Conservation (phyloP, 441 rosid species). For the Monsonia emarginata region DNA sequence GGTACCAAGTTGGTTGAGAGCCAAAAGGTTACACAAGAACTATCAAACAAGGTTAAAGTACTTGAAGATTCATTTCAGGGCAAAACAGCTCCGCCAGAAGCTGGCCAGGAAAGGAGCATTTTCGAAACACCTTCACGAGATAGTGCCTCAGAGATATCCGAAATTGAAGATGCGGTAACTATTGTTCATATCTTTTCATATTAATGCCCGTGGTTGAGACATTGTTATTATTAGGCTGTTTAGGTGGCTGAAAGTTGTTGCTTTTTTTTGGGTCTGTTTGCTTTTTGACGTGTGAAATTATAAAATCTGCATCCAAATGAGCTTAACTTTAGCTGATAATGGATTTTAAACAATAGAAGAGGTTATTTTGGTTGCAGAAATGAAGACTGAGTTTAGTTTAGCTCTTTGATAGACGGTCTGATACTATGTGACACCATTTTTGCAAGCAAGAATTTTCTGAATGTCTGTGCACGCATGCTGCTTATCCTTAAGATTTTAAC, state of each 20-base stretch:
- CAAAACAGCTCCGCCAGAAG: conserved; percentile 43
- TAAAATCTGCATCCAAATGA: neutral
- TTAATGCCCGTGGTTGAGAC: neutral
- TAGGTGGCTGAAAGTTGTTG: neutral
- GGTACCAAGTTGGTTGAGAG: conserved; percentile 50
- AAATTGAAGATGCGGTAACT: conserved; percentile 69
- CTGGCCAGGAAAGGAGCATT: conserved; percentile 58
- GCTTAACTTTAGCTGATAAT: neutral
- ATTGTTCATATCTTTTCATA: neutral
- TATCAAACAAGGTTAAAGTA: conserved; percentile 46
- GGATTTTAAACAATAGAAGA: neutral
- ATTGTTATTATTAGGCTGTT: neutral
- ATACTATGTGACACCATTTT: neutral
- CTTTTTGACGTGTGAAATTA: neutral
- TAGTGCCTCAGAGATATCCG: conserved; percentile 71
- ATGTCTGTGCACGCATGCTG: neutral
- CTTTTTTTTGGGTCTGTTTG: neutral
- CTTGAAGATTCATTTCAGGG: conserved; percentile 54
- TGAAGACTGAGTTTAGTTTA: neutral
- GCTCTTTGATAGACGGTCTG: neutral
- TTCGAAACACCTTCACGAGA: conserved; percentile 53
- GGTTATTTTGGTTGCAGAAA: neutral
- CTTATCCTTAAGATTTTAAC: neutral
- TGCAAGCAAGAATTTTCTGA: neutral
- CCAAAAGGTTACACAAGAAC: conserved; percentile 53